Conservation (phyloP, 176 grass and related monocot genomes). For the Puya raimondii region DNA sequence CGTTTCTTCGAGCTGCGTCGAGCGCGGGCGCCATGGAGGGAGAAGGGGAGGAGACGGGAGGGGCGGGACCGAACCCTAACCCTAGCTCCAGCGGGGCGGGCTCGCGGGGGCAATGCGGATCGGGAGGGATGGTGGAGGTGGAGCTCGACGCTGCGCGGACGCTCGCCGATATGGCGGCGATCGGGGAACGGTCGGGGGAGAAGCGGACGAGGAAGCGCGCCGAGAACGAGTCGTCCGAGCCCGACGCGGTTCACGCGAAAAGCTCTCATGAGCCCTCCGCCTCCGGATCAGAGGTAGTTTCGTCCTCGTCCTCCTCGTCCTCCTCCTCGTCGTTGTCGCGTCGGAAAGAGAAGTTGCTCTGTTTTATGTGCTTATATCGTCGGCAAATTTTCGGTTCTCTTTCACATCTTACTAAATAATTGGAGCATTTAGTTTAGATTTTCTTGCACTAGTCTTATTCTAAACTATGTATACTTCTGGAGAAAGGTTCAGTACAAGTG, state of each 20-base stretch:
- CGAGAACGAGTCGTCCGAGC: not conserved
- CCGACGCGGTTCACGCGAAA: not conserved
- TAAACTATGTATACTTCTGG: no score
- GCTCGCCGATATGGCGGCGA: constrained; percentile 50
- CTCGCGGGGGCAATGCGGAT: constrained; percentile 24
- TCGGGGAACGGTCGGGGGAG: not conserved
- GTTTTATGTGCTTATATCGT: no score
- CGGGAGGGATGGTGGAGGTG: constrained; percentile 25
- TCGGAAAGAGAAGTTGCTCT: no score
- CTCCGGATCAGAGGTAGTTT: not conserved
- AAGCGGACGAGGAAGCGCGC: not conserved
- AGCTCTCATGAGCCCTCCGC: not conserved
- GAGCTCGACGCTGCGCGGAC: constrained; percentile 74
- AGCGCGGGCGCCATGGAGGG: no score
- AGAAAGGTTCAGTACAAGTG: no score
- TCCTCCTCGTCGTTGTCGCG: no score
- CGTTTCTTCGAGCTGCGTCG: no score
- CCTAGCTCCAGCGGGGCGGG: not conserved
- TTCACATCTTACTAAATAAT: no score
- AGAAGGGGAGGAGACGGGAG: no score
- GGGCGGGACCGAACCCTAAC: not conserved
- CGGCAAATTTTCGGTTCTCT: no score
- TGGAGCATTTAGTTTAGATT: no score
- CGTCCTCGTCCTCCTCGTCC: not conserved
- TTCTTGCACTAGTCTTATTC: no score